Conservation (phyloP, 2,329 filamentous ascomycete genomes). For the Cryphonectria parasitica region DNA sequence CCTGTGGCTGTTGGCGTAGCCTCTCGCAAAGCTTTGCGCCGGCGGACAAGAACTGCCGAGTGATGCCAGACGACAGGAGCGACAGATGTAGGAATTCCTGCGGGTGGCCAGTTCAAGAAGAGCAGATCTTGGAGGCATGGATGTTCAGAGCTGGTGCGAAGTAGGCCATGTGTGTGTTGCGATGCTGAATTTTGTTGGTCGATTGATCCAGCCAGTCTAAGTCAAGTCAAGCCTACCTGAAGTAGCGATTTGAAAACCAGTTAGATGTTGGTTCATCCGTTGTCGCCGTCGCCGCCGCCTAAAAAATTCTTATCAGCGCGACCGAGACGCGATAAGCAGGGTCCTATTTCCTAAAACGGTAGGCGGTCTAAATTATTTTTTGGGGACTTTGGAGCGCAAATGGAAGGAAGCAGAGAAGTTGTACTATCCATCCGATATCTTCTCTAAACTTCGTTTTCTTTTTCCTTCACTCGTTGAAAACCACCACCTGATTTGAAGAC, state of each 20-base stretch:
- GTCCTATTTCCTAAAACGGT: constrained; percentile 27
- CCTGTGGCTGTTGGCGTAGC: constrained; percentile 20
- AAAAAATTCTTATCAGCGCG: constrained; percentile 32
- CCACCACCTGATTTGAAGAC: neutral
- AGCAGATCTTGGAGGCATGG: constrained; percentile 28
- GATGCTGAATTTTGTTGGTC: neutral
- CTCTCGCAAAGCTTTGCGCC: constrained; percentile 13
- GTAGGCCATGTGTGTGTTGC: constrained; percentile 25
- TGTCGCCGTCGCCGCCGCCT: neutral
- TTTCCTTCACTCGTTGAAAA: neutral
- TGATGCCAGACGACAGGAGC: constrained; percentile 23
- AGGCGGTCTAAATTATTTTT: constrained; percentile 37
- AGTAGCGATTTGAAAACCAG: neutral
- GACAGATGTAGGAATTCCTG: constrained; percentile 26
- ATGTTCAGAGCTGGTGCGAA: constrained; percentile 35
- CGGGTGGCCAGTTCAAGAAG: constrained; percentile 26
- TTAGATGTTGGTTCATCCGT: neutral
- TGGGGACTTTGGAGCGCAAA: constrained; percentile 9
- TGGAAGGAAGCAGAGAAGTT: neutral
- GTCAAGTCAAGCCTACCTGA: neutral
- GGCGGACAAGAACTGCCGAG: constrained; percentile 11
- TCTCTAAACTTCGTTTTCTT: neutral
- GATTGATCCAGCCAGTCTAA: neutral
- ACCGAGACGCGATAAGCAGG: constrained; percentile 16
- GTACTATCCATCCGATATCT: too few species aligned